Evolutionary conservation across 306 rosid genomes (phyloP), one percentile per base, ranked within the genome.

Genomic region (Delonix regia): DNA sequence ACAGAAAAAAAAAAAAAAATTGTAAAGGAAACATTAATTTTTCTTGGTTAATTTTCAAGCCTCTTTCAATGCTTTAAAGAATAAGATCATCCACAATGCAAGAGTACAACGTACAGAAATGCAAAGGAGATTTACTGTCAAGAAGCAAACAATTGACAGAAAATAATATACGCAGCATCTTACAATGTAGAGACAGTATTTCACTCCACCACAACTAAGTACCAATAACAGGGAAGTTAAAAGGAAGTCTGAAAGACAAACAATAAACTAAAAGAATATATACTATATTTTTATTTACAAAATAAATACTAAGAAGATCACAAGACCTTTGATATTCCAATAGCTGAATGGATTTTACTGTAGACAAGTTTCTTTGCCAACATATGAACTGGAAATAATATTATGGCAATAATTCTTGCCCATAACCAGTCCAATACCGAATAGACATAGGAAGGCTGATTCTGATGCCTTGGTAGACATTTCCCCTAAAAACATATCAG

Each of bases 331-430:
- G 90, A 83, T 52, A 90, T 87, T 80, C 95, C 93, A 6, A 95
- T 86, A 68, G 96, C 88, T 39, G 94, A 88, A 79, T 86, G 96
- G 78, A 95, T 89, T 89, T 91, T 92, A 55, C 81, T 82, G 81
- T 95, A 92, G 68, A 94, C 87, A 61, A 94, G 72, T 76, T 81
- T 94, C 81, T 83, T 92, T 36, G 97, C 99, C 84, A 95, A 72
- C 80, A 82, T 33, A 88, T 95, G 99, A 73, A 91, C 42, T 21
- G 98, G 99, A 91, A 84, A 86, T 66, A 95, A 74, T 71, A 92
- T 77, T 74, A 90, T 82, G 44, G 91, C 94, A 30, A 82, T 56
- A 66, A 83, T 52, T 86, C 97, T 95, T 86, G 99, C 95, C 91
- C 97, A 88, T 69, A 91, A 55, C 92, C 89, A 95, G 9, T 95